A percentile compares a stretch with the other conserved stretches of the same genome.
Conservation (phyloP, 352 stramenopile genomes). For the Blastocystis sp. region DNA sequence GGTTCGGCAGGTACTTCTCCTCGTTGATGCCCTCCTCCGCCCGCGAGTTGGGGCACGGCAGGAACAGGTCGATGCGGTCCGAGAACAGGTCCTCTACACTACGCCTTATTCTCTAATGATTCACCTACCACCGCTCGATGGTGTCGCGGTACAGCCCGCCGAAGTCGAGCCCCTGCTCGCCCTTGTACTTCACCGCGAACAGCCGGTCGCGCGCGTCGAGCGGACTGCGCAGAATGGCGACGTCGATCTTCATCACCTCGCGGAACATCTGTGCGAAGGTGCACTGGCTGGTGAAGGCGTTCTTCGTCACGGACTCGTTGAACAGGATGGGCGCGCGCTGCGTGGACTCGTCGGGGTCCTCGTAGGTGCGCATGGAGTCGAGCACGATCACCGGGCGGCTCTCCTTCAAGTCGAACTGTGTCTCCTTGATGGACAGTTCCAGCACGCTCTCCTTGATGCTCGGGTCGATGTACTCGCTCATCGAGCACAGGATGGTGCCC, state of each 20-base stretch:
- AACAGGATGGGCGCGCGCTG: constrained; percentile 66
- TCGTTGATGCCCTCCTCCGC: constrained; percentile 82
- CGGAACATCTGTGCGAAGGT: constrained; percentile 89
- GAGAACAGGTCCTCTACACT: constrained; percentile 76
- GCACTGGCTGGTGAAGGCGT: constrained; percentile 75
- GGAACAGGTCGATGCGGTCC: constrained; percentile 76
- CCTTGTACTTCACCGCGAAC: constrained; percentile 75
- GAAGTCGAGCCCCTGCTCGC: constrained; percentile 75
- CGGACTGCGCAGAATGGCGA: constrained; percentile 77
- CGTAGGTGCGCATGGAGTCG: constrained; percentile 58
- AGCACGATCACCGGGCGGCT: constrained; percentile 60
- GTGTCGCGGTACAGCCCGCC: constrained; percentile 77
- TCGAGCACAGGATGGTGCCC: constrained; percentile 52
- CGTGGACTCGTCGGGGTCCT: constrained; percentile 52
- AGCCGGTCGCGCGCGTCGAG: constrained; percentile 74
- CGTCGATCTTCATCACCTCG: constrained; percentile 81
- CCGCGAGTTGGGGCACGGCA: constrained; percentile 82
- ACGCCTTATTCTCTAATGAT: background rate
- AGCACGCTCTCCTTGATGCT: constrained; percentile 65
- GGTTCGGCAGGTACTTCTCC: constrained; percentile 85
- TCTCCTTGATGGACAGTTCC: constrained; percentile 69
- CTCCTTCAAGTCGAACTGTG: constrained; percentile 59
- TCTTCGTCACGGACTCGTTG: constrained; percentile 67
- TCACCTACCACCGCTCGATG: constrained; percentile 71
- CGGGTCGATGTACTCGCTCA: constrained; percentile 60